phyloP scores from a whole-genome alignment of 257 asterid genomes.

The Orobanche coerulescens region DNA sequence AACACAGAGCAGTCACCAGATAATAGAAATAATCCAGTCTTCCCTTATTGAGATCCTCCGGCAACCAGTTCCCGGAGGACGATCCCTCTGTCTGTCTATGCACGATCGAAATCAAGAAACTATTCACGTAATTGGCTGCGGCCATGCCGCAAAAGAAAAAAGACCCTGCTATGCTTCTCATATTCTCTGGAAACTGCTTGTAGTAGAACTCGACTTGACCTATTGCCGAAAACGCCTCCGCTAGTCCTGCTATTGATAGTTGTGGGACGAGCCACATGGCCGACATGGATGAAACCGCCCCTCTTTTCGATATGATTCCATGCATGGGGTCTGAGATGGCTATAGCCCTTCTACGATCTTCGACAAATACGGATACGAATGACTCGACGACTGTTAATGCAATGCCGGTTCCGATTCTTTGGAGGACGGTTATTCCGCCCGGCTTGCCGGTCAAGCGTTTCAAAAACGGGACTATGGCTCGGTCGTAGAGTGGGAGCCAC shows the following conservation, averaged over 20 bases:
- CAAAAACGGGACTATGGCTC: slow-evolving; percentile 28
- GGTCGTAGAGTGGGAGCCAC: slow-evolving; percentile 38
- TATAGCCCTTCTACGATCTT: slow-evolving; percentile 21
- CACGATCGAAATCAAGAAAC: slow-evolving; percentile 31
- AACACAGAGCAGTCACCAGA: slow-evolving; percentile 33
- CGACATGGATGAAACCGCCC: slow-evolving; percentile 38
- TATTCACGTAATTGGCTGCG: slow-evolving; percentile 29
- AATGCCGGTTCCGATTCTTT: slow-evolving; percentile 34
- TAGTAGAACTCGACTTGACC: slow-evolving; percentile 38
- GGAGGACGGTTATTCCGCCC: slow-evolving; percentile 35
- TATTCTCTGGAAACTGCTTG: slow-evolving; percentile 50
- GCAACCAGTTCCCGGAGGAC: slow-evolving; percentile 30
- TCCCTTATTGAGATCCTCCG: slow-evolving; percentile 40
- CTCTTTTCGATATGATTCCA: slow-evolving; percentile 26
- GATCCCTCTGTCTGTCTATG: slow-evolving; percentile 18
- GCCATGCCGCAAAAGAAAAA: slow-evolving; percentile 35
- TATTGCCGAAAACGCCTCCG: slow-evolving; percentile 34
- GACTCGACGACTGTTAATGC: slow-evolving; percentile 27
- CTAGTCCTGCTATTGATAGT: slow-evolving; percentile 26
- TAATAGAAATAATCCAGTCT: slow-evolving; percentile 44
- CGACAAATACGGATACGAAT: slow-evolving; percentile 27
- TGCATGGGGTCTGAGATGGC: slow-evolving; percentile 26
- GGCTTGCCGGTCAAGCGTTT: slow-evolving; percentile 23
- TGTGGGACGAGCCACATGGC: slow-evolving; percentile 35
- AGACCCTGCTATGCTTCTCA: slow-evolving; percentile 41